phyloP scores from a whole-genome alignment of 257 asterid genomes.

The Jasminum sambac region DNA sequence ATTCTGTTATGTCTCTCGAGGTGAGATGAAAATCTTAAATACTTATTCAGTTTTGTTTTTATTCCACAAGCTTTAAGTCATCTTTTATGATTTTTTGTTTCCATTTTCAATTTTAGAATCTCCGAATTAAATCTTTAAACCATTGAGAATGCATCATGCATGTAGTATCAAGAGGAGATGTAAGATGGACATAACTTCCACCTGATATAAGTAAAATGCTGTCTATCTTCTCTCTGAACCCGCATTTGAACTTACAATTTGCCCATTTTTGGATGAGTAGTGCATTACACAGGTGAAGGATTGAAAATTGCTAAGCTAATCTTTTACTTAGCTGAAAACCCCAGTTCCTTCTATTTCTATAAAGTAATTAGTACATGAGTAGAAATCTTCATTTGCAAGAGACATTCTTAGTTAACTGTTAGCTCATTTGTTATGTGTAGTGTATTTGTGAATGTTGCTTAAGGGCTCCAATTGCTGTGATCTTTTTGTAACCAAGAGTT shows the following conservation, averaged over 20 bases:
- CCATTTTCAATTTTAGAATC: neutral
- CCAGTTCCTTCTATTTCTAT: neutral
- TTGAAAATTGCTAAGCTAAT: neutral
- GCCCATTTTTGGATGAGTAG: neutral
- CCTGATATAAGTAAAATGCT: neutral
- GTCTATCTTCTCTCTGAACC: neutral
- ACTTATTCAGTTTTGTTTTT: neutral
- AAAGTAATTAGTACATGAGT: neutral
- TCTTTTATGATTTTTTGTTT: neutral
- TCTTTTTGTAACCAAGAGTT: neutral
- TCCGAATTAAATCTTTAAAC: neutral
- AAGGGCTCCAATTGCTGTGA: neutral
- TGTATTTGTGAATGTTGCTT: neutral
- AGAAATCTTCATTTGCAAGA: neutral
- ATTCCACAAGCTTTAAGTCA: neutral
- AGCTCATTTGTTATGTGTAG: neutral
- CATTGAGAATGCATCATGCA: neutral
- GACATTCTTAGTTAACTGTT: neutral
- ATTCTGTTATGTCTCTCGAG: constrained; percentile 6
- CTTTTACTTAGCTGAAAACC: neutral
- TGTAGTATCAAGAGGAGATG: neutral
- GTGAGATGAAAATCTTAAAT: neutral
- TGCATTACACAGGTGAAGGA: neutral
- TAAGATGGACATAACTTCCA: neutral
- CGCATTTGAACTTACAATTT: neutral